Evolutionary conservation across 768 basidiomycete species (phyloP).

Genomic region (Leucocoprinus leucothites): DNA sequence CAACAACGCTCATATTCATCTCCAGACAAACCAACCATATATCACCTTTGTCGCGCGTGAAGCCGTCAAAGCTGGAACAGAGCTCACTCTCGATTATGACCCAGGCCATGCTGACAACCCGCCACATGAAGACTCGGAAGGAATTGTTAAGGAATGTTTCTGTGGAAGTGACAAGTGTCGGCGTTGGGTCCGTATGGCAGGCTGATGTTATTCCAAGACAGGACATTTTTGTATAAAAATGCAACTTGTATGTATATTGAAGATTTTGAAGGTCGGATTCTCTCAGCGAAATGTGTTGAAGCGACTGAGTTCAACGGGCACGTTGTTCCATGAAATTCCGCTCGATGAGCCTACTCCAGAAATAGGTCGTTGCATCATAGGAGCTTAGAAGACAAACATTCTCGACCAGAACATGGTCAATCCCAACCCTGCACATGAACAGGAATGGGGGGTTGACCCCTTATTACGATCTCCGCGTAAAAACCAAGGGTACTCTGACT

Average conservation of each 20-base stretch:
- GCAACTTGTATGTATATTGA: no score
- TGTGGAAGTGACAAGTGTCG: slow-evolving; percentile 12
- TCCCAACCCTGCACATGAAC: no score
- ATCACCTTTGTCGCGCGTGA: slow-evolving; percentile 53
- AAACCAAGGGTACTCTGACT: background rate
- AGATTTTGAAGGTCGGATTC: no score
- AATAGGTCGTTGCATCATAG: no score
- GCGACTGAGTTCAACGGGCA: no score
- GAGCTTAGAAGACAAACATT: no score
- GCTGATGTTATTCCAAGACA: no score
- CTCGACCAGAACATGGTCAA: no score
- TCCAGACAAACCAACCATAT: slow-evolving; percentile 57
- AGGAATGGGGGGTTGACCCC: background rate
- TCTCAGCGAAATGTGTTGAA: no score
- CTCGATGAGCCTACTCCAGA: no score
- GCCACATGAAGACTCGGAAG: background rate
- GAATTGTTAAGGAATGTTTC: slow-evolving; percentile 13
- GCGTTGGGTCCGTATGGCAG: slow-evolving; percentile 1
- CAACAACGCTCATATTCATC: background rate
- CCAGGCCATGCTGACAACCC: slow-evolving; percentile 31
- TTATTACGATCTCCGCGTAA: slow-evolving; percentile 4
- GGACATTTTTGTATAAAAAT: no score
- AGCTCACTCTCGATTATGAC: slow-evolving; percentile 66
- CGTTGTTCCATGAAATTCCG: no score
- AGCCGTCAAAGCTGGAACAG: slow-evolving; percentile 47